A percentile compares a stretch with the other conserved stretches of the same genome.
Conservation (phyloP, 2,329 filamentous ascomycete species). For the Aspergillus awamori region DNA sequence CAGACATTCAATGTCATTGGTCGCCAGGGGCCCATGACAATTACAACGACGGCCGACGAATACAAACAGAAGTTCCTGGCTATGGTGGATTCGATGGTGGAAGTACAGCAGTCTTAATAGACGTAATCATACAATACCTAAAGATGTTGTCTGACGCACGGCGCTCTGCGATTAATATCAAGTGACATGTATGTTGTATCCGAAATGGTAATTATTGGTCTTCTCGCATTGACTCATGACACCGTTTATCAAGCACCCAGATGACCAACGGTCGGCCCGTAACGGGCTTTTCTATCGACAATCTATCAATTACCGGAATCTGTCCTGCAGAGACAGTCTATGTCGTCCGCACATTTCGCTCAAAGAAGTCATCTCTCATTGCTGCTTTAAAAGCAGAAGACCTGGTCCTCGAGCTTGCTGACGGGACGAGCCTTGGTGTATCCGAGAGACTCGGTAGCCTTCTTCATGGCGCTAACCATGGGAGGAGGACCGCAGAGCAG, state of each 20-base stretch:
- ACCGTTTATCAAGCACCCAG: slow-evolving; percentile 7
- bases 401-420: slow-evolving; percentile 97
- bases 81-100: slow-evolving; percentile 54
- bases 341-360: not conserved
- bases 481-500: slow-evolving; percentile 93
- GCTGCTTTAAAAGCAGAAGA: slow-evolving; percentile 81
- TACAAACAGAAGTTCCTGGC: slow-evolving; percentile 62
- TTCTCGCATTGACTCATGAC: slow-evolving; percentile 10
- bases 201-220: not conserved
- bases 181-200: not conserved
- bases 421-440: slow-evolving; percentile 91
- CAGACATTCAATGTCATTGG: slow-evolving; percentile 65
- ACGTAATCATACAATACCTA: not conserved
- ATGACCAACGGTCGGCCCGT: not conserved
- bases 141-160: not conserved
- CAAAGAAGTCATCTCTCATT: not conserved
- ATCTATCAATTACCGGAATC: slow-evolving; percentile 7
- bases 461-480: slow-evolving; percentile 97
- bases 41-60: slow-evolving; percentile 69
- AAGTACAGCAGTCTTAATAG: slow-evolving; percentile 29
- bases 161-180: not conserved
- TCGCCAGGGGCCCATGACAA: slow-evolving; percentile 71
- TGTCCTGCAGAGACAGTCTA: not conserved
- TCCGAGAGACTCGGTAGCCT: slow-evolving; percentile 83
- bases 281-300: not conserved